phyloP scores from a whole-genome alignment of 2,329 filamentous ascomycete genomes.

The Hortaea werneckii region DNA sequence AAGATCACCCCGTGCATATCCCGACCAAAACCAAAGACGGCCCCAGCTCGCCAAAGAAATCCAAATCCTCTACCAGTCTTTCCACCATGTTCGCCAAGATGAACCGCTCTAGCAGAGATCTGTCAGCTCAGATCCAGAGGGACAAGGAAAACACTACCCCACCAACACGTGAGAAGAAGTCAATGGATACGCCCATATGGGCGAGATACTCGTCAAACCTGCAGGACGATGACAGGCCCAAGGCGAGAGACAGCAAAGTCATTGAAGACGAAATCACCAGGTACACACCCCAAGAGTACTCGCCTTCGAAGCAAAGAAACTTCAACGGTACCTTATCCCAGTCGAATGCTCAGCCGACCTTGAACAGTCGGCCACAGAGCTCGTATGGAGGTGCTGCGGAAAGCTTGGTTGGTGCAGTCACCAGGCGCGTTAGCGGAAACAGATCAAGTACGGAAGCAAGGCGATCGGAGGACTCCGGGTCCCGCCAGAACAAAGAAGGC shows the following conservation, averaged over 20 bases:
- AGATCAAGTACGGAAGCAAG: slow-evolving; percentile 16
- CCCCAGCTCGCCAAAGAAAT: slow-evolving; percentile 45
- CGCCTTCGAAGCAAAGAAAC: slow-evolving; percentile 52
- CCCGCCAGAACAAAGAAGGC: slow-evolving; percentile 9
- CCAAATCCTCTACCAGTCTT: slow-evolving; percentile 77
- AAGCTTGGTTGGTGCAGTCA: slow-evolving; percentile 16
- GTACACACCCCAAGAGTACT: slow-evolving; percentile 51
- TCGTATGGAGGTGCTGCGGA: slow-evolving; percentile 11
- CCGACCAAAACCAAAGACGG: slow-evolving; percentile 5
- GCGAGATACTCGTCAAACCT: slow-evolving; percentile 53
- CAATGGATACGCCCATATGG: slow-evolving; percentile 62
- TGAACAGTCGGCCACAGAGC: slow-evolving; percentile 22
- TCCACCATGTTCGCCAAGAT: slow-evolving; percentile 63
- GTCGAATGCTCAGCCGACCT: slow-evolving; percentile 39
- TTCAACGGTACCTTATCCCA: slow-evolving; percentile 31
- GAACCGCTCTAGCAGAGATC: slow-evolving; percentile 55
- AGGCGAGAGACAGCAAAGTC: slow-evolving; percentile 28
- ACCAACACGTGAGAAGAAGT: slow-evolving; percentile 34
- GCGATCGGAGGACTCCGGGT: slow-evolving; percentile 15
- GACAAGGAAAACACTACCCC: slow-evolving; percentile 79
- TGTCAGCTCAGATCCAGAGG: slow-evolving; percentile 45
- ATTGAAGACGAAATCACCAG: slow-evolving; percentile 46
- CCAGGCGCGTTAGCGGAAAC: slow-evolving; percentile 18
- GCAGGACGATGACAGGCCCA: slow-evolving; percentile 1
- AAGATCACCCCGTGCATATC: slow-evolving; percentile 8